Evolutionary conservation across 2,329 filamentous ascomycete species (phyloP), one percentile per base, ranked within the genome.

Genomic region (Ascochyta rabiei): DNA sequence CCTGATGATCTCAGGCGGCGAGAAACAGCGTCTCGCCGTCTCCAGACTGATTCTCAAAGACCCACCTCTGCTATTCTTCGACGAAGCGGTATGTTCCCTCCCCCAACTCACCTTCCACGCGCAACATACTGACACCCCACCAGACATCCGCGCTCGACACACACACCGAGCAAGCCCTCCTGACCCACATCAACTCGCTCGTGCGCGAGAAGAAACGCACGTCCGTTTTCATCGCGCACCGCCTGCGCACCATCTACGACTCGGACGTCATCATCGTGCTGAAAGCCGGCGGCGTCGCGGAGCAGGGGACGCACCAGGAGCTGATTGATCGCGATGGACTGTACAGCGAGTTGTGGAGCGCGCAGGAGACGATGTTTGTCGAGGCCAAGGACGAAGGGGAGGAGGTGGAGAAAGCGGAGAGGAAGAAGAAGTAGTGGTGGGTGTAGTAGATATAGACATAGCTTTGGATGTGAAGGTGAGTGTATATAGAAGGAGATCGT

Each of bases 1-100:
- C 1, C 88, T 97, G 85, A 97, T 97, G 93, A 96, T 97, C 39
- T 96, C 90, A 0, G 93, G 91, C 2, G 93, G 93, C 28, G 93
- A 97, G 78, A 97, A 97, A 76, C 93, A 97, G 76, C 86, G 93
- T 3, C 79, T 97, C 10, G 93, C 93, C 0, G 86, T 97, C 21
- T 91, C 90, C 23, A 82, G 93, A 38, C 74, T 97, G 34, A 83
- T 97, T 1, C 81, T 97, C 53, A 97, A 97, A 74, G 90, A 97
- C 62, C 91, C 93, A 3, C 91, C 91, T 1, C 77, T 97, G 24
- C 79, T 97, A 0, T 97, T 97, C 82, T 97, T 97, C 66, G 93
- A 97, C 63, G 93, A 97, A 80, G 93, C 93, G 42, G 82, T 84
- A 77, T 63, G 82, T 79, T 6, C 10, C 28, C 28, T 4, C 31